Evolutionary conservation across 306 rosid species (phyloP).

Genomic region (Coriaria nepalensis): DNA sequence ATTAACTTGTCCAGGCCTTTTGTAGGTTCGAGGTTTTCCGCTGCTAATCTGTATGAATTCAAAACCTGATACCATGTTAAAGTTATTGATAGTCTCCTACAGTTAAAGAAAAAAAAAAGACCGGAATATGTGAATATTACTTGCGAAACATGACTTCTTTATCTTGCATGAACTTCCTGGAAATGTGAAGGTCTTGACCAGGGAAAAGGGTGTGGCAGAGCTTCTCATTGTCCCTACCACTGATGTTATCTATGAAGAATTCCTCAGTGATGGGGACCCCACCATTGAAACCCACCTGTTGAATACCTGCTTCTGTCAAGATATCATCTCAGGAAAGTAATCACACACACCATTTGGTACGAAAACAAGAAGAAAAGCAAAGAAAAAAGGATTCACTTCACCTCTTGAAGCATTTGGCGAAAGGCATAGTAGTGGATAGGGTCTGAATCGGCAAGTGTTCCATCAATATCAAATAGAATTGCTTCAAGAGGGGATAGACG

Average conservation of each 20-base stretch:
- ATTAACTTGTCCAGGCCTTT: constrained; percentile 19
- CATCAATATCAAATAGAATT: constrained; percentile 40
- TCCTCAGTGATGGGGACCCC: constrained; percentile 35
- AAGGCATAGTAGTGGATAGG: constrained; percentile 30
- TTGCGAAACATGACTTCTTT: constrained; percentile 29
- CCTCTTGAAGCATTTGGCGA: constrained; percentile 33
- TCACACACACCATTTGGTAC: no score
- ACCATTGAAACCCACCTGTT: constrained; percentile 32
- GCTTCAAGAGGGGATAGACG: constrained; percentile 24
- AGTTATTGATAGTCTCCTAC: no score
- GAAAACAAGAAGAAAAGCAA: neutral
- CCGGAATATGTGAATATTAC: constrained; percentile 6
- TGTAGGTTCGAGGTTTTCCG: constrained; percentile 19
- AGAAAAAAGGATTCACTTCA: constrained; percentile 1
- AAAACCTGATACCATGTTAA: neutral
- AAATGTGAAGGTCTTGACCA: constrained; percentile 25
- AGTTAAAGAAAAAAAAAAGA: neutral
- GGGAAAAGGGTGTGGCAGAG: constrained; percentile 24
- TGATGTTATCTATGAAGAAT: constrained; percentile 23
- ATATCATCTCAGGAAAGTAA: neutral
- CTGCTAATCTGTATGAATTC: constrained; percentile 19
- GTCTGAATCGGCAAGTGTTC: constrained; percentile 36
- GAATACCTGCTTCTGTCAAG: neutral
- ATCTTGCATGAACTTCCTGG: constrained; percentile 20
- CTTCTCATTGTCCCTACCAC: constrained; percentile 30